Evolutionary conservation across 441 rosid genomes (phyloP).

Genomic region (Macaranga tanarius): DNA sequence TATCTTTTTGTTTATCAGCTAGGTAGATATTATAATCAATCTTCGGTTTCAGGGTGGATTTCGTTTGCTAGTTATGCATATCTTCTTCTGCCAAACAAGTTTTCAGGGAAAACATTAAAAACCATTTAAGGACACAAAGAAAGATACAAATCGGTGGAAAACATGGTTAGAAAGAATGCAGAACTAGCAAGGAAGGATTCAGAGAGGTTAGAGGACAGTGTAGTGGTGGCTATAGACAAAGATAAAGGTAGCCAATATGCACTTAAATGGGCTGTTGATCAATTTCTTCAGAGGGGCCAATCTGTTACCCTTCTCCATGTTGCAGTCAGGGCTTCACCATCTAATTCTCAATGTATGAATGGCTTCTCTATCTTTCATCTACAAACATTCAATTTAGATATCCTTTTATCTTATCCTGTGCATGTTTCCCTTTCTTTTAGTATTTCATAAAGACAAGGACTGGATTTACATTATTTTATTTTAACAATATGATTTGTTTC

Average conservation of each 20-base stretch:
- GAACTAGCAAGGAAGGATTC: conserved; percentile 22
- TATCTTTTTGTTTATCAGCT: too few species aligned
- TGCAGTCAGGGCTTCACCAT: conserved; percentile 32
- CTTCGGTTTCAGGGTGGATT: neutral
- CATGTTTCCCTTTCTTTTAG: neutral
- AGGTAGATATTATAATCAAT: conserved; percentile 1
- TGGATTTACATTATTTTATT: too few species aligned
- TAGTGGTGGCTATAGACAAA: conserved; percentile 73
- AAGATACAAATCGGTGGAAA: neutral
- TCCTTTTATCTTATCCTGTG: too few species aligned
- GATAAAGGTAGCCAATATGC: conserved; percentile 85
- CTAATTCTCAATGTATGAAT: conserved; percentile 34
- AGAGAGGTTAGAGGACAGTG: conserved; percentile 30
- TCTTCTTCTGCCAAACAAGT: neutral
- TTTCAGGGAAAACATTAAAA: neutral
- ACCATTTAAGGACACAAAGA: neutral
- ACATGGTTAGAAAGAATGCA: conserved; percentile 32
- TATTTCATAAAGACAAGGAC: too few species aligned
- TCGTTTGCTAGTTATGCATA: conserved; percentile 2
- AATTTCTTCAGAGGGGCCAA: conserved; percentile 57
- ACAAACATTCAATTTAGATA: too few species aligned
- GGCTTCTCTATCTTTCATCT: too few species aligned
- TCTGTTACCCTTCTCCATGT: conserved; percentile 68
- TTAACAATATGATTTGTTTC: too few species aligned
- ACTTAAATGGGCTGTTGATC: conserved; percentile 76